These are phyloP conservation scores for Nicotiana benthamiana DNA, from an alignment of 257 asterid species.

Conservation along the genomic window DNA sequence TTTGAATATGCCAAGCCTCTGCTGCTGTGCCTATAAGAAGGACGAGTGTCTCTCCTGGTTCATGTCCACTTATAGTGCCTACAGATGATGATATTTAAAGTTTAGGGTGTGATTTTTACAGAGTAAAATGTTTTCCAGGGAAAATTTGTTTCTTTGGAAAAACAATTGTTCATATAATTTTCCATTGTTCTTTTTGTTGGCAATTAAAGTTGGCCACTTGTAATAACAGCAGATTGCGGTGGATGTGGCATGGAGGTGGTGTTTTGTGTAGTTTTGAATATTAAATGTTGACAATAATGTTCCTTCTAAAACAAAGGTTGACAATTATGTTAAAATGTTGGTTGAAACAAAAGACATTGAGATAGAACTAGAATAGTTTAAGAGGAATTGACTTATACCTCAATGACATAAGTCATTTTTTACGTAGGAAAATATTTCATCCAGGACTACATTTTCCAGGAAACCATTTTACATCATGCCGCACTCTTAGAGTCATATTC, in stretches of 20 bases:
- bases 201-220: not conserved
- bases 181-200: not conserved
- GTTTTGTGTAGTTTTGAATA: not conserved
- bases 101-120: not conserved
- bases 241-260: not conserved
- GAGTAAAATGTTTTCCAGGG: not conserved
- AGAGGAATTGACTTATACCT: not conserved
- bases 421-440: not conserved
- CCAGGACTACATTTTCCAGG: not conserved
- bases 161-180: not conserved
- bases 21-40: too few species aligned
- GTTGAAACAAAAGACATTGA: not conserved
- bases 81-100: not conserved
- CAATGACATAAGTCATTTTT: not conserved
- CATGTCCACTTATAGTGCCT: not conserved
- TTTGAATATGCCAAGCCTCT: too few species aligned
- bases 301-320: too few species aligned
- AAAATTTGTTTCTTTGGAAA: not conserved
- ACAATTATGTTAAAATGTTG: not conserved
- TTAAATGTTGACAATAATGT: not conserved
- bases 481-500: not conserved
- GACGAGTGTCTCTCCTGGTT: not conserved
- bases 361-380: not conserved
- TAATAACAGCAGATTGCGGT: not conserved
- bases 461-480: not conserved